These are phyloP conservation scores for Lichtheimia ramosa DNA, from an alignment of 371 early-diverging fungal species.

Conservation along the genomic window DNA sequence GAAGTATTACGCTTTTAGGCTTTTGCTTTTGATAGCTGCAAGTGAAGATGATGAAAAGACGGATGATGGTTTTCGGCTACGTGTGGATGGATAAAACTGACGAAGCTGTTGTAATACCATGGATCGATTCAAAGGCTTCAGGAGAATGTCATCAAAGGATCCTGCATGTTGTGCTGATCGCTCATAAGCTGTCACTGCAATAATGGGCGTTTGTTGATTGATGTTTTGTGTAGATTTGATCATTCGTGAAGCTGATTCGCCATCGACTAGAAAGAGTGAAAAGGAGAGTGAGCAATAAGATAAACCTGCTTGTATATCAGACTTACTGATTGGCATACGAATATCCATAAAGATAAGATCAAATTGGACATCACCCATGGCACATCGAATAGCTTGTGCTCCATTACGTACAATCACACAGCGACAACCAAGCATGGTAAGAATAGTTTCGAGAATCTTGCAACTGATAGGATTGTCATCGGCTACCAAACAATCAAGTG, in stretches of 20 bases:
- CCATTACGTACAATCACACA: conserved; percentile 88
- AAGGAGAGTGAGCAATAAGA: neutral
- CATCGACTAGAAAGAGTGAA: conserved; percentile 65
- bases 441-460: conserved; percentile 86
- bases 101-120: conserved; percentile 52
- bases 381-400: conserved; percentile 87
- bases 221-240: conserved; percentile 88
- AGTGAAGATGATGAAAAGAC: conserved; percentile 2
- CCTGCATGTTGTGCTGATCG: conserved; percentile 53
- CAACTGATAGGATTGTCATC: conserved; percentile 91
- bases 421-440: conserved; percentile 71
- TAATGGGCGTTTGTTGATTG: conserved; percentile 71
- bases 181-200: conserved; percentile 77
- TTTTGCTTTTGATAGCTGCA: conserved; percentile 11
- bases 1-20: conserved; percentile 6
- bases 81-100: conserved; percentile 34
- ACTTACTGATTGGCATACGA: conserved; percentile 88
- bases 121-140: conserved; percentile 74
- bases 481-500: conserved; percentile 69
- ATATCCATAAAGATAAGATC: conserved; percentile 93
- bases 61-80: conserved; percentile 8
- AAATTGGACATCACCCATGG: conserved; percentile 86
- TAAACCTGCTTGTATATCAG: neutral
- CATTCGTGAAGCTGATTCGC: conserved; percentile 90
- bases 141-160: conserved; percentile 73